A percentile compares a stretch with the other conserved stretches of the same genome.
phyloP scores from a whole-genome alignment of 305 asterid species.

The Solanum hybrid region DNA sequence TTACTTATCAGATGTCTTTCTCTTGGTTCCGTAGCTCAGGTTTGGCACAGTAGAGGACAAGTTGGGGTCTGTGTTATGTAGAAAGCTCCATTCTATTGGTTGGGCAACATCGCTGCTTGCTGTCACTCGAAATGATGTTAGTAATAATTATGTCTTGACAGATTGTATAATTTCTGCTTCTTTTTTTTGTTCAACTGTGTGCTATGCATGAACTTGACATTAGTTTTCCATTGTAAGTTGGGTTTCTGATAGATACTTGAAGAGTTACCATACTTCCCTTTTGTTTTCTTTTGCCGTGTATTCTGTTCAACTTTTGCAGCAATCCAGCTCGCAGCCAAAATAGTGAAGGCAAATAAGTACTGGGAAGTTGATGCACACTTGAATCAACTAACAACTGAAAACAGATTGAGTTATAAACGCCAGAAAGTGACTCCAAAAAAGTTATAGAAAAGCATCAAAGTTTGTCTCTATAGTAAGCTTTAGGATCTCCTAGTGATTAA shows the following conservation, averaged over 20 bases:
- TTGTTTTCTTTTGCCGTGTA: not conserved
- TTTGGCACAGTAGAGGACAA: constrained; percentile 78
- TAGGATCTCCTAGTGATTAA: not conserved
- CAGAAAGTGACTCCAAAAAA: not conserved
- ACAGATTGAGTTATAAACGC: not conserved
- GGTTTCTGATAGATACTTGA: not conserved
- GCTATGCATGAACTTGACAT: not conserved
- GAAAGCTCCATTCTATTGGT: constrained; percentile 67
- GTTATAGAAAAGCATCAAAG: not conserved
- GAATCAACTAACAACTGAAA: not conserved
- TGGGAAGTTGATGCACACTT: not conserved
- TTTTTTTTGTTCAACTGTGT: not conserved
- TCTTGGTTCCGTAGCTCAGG: constrained; percentile 91
- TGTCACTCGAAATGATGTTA: constrained; percentile 63
- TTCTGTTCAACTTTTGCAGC: not conserved
- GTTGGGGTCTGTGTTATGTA: constrained; percentile 47
- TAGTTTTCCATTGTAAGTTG: not conserved
- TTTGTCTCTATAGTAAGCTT: not conserved
- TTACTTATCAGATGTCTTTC: constrained; percentile 26
- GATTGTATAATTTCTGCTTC: not conserved
- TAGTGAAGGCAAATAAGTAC: not conserved
- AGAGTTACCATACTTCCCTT: not conserved
- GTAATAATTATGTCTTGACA: constrained; percentile 11
- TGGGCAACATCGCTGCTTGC: constrained; percentile 61
- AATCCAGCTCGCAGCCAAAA: not conserved